Conservation (phyloP, 2,329 filamentous ascomycete genomes). For the Coniochaeta prunicola region DNA sequence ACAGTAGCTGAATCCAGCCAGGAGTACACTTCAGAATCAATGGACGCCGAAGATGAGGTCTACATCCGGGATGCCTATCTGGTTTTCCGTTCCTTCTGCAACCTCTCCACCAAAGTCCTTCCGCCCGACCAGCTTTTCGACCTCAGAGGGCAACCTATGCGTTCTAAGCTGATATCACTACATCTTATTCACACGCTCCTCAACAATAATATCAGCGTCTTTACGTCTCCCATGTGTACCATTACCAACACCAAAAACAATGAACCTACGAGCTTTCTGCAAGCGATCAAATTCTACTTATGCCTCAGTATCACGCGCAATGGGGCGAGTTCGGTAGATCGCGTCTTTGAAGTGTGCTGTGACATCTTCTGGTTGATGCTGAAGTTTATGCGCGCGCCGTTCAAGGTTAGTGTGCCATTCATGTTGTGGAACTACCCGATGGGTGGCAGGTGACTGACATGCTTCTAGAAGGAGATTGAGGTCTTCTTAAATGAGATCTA, state of each 20-base stretch:
- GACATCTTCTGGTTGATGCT: conserved; percentile 99
- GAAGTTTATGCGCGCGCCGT: conserved; percentile 83
- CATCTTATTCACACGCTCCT: conserved; percentile 93
- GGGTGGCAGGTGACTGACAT: conserved; percentile 2
- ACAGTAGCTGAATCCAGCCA: conserved; percentile 45
- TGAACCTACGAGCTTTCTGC: conserved; percentile 82
- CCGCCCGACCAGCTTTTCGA: conserved; percentile 89
- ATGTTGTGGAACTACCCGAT: background rate
- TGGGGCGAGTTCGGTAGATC: conserved; percentile 84
- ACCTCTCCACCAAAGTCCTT: conserved; percentile 87
- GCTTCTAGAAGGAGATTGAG: conserved; percentile 81
- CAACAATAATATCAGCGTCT: conserved; percentile 87
- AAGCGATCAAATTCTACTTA: conserved; percentile 94
- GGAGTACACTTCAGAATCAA: conserved; percentile 50
- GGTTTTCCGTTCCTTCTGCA: conserved; percentile 95
- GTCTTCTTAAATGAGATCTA: conserved; percentile 98
- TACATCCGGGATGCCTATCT: conserved; percentile 96
- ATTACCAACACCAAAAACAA: conserved; percentile 88
- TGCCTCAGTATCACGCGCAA: conserved; percentile 93
- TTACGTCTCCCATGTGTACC: conserved; percentile 84
- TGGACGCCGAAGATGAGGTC: conserved; percentile 80
- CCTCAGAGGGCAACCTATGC: conserved; percentile 89
- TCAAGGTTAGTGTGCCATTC: conserved; percentile 64
- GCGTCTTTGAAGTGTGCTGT: conserved; percentile 89
- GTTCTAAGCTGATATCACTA: conserved; percentile 89